Percentiles rank a stretch among this genome's conserved stretches.
These are phyloP conservation scores for Cardiosporidium cionae DNA, from an alignment of 169 alveolate species.

Conservation along the genomic window DNA sequence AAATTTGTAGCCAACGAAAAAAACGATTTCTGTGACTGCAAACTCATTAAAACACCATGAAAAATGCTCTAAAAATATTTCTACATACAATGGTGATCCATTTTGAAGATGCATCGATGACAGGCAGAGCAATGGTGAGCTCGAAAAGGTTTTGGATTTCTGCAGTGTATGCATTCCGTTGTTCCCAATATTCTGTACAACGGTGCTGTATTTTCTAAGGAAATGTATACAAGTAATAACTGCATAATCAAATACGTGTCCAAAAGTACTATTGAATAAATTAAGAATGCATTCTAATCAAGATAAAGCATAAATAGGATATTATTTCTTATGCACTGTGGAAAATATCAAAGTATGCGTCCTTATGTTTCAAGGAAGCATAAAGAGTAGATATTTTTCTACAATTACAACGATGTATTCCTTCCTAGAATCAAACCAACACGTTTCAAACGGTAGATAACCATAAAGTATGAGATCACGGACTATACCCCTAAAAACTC, in stretches of 20 bases:
- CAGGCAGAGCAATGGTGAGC: conserved; percentile 82
- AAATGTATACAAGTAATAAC: not conserved
- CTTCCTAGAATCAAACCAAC: not conserved
- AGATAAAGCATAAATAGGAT: not conserved
- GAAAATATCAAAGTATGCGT: too few relatives aligned
- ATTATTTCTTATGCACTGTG: too few relatives aligned
- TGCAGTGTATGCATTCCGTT: conserved; percentile 14
- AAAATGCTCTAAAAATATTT: conserved; percentile 51
- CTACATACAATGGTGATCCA: conserved; percentile 82
- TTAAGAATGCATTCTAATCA: not conserved
- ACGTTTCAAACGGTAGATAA: not conserved
- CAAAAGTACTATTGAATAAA: not conserved
- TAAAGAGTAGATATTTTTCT: too few relatives aligned
- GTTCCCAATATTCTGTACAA: not conserved
- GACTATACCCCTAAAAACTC: too few relatives aligned
- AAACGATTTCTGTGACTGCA: too few relatives aligned
- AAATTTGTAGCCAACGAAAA: too few relatives aligned
- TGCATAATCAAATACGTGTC: not conserved
- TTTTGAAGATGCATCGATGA: conserved; percentile 59
- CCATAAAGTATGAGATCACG: not conserved
- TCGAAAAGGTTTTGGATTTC: conserved; percentile 67
- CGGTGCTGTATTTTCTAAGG: not conserved
- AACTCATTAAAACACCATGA: too few relatives aligned
- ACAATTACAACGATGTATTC: not conserved
- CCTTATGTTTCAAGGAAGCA: not conserved